Base-by-base conservation (phyloP, 495 filamentous ascomycete species). In the Penicillium psychrofluorescens region DNA sequence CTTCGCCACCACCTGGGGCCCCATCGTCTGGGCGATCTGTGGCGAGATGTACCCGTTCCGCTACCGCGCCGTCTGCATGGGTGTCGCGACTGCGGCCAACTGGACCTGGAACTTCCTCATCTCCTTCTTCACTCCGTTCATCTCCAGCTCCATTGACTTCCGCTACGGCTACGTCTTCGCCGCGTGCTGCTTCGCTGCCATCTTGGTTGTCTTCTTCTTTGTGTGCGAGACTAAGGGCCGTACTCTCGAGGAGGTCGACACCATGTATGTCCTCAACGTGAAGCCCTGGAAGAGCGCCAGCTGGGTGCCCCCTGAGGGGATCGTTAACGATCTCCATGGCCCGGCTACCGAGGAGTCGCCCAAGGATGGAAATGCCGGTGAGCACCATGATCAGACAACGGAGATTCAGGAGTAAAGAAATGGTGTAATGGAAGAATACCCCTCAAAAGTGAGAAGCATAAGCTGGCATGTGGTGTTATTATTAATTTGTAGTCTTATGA, bases 31-130 rank as follows among this genome's bases (percentile, higher is more conserved):
- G 88, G 75, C 81, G 22, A 79, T 87, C 43, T 80, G 83, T 37
- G 82, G 81, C 40, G 88, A 95, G 67, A 78, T 92, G 55, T 95
- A 88, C 62, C 88, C 89, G 14, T 74, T 79, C 44, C 74, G 80
- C 38, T 87, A 89, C 62, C 79, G 87, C 35, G 85, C 84, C 13
- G 76, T 79, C 29, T 81, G 76, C 51, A 89, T 90, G 75, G 85
- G 81, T 30, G 56, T 90, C 12, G 83, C 84, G 11, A 92, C 89
- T 1, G 80, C 84, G 6, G 76, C 80, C 42, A 95, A 94, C 70
- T 95, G 89, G 89, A 77, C 81, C 43, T 92, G 83, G 83, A 95
- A 94, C 63, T 95, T 91, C 72, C 61, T 91, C 50, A 81, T 92
- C 54, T 80, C 81, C 9, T 88, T 92, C 74, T 86, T 90, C 68